phyloP scores from a whole-genome alignment of 2,329 filamentous ascomycete genomes.

The Pseudogymnoascus sp. region DNA sequence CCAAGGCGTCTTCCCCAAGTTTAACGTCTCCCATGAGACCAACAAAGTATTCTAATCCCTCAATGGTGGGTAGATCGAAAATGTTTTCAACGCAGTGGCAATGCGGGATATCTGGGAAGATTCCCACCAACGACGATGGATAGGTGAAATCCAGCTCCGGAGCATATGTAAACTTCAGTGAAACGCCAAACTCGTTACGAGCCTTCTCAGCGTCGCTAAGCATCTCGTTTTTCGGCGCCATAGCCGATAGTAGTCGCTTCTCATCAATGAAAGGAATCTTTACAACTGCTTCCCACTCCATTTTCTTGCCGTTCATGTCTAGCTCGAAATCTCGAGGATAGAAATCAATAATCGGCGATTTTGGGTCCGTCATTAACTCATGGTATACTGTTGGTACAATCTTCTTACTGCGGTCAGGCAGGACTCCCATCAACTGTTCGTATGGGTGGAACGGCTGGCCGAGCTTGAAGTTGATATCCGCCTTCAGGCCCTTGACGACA shows the following conservation, averaged over 20 bases:
- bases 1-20: slow-evolving; percentile 72
- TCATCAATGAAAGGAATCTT: slow-evolving; percentile 99
- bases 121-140: slow-evolving; percentile 75
- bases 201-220: slow-evolving; percentile 70
- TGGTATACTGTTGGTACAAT: slow-evolving; percentile 87
- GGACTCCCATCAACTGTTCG: slow-evolving; percentile 95
- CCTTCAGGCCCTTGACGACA: slow-evolving; percentile 77
- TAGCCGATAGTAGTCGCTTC: slow-evolving; percentile 71
- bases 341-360: slow-evolving; percentile 94
- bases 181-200: slow-evolving; percentile 85
- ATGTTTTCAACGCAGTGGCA: slow-evolving; percentile 95
- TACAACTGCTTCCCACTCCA: slow-evolving; percentile 98
- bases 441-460: slow-evolving; percentile 93
- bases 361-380: slow-evolving; percentile 80
- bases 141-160: slow-evolving; percentile 71
- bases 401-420: slow-evolving; percentile 93
- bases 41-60: slow-evolving; percentile 76
- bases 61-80: slow-evolving; percentile 86
- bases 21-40: slow-evolving; percentile 79
- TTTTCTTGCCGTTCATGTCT: slow-evolving; percentile 99
- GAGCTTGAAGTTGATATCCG: slow-evolving; percentile 83
- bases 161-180: slow-evolving; percentile 86
- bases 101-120: slow-evolving; percentile 80
- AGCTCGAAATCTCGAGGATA: slow-evolving; percentile 95
- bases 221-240: slow-evolving; percentile 72